Conservation (phyloP, 495 filamentous ascomycete genomes). For the Cryomyces minteri region DNA sequence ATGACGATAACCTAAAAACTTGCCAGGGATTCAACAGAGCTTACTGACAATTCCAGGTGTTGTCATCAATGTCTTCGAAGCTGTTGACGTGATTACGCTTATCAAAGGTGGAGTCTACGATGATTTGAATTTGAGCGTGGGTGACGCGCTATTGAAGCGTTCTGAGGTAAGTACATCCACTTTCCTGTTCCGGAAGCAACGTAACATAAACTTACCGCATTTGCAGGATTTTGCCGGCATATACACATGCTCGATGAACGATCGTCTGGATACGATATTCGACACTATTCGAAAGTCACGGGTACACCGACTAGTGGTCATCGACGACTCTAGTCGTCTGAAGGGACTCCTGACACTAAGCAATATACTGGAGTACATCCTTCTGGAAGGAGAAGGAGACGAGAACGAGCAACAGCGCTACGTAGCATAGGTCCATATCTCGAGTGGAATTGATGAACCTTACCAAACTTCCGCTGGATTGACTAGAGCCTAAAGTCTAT, state of each 20-base stretch:
- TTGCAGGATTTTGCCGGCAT: conserved; percentile 79
- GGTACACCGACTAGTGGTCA: conserved; percentile 81
- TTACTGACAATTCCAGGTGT: conserved; percentile 26
- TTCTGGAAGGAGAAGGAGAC: conserved; percentile 67
- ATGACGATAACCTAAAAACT: conserved; percentile 4
- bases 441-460: not conserved
- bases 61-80: conserved; percentile 92
- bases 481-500: too few species aligned
- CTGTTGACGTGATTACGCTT: conserved; percentile 88
- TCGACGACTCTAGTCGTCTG: conserved; percentile 71
- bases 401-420: conserved; percentile 14
- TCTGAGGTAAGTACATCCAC: conserved; percentile 37
- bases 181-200: not conserved
- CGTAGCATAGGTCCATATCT: too few species aligned
- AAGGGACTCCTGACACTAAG: conserved; percentile 85
- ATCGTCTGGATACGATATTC: conserved; percentile 87
- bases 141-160: conserved; percentile 75
- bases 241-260: conserved; percentile 84
- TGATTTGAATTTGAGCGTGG: conserved; percentile 69
- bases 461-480: not conserved
- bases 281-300: conserved; percentile 89
- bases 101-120: conserved; percentile 91
- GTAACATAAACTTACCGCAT: not conserved
- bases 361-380: conserved; percentile 89
- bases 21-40: too few species aligned